Evolutionary conservation across 2,329 filamentous ascomycete species (phyloP), one percentile per base, ranked within the genome.

Genomic region (Phialophora chinensis): DNA sequence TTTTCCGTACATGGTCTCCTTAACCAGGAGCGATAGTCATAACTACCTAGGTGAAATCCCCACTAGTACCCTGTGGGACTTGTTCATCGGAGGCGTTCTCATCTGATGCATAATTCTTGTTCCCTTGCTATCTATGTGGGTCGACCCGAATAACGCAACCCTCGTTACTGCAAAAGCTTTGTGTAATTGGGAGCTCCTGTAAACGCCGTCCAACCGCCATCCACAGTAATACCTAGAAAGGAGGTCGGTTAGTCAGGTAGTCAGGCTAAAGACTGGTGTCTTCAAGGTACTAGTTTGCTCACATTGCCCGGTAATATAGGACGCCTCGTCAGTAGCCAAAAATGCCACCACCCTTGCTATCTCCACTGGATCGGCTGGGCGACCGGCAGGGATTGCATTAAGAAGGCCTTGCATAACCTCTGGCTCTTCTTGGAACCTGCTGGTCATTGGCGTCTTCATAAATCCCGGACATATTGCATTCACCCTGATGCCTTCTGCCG

Each of bases 381-480:
- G 71, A 2, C 73, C 71, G 2, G 75, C 23, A 0, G 55, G 72
- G 23, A 66, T 63, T 4, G 33, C 62, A 7, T 69, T 60, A 14
- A 60, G 33, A 12, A 60, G 49, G 23, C 8, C 6, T 2, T 53
- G 14, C 20, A 53, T 2, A 6, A 53, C 25, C 8, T 35, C 33
- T 35, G 33, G 33, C 12, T 25, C 7, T 31, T 25, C 25, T 20
- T 23, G 56, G 35, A 47, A 59, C 12, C 14, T 17, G n/a, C 14
- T 23, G 3, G 76, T 78, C 78, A 80, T 79, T 6, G 76, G 71
- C 4, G 74, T 76, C 50, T 72, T 69, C 52, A 74, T 73, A 62
- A n/a, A 23, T 76, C 80, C 79, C 5, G 80, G 80, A 66, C 77
- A 80, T 11, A 82, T 68, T 2, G 75, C 72, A 66, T 82, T 82